A percentile compares a stretch with the other conserved stretches of the same genome.
Conservation (phyloP, 768 basidiomycete genomes). For the Polyporus arcularius region DNA sequence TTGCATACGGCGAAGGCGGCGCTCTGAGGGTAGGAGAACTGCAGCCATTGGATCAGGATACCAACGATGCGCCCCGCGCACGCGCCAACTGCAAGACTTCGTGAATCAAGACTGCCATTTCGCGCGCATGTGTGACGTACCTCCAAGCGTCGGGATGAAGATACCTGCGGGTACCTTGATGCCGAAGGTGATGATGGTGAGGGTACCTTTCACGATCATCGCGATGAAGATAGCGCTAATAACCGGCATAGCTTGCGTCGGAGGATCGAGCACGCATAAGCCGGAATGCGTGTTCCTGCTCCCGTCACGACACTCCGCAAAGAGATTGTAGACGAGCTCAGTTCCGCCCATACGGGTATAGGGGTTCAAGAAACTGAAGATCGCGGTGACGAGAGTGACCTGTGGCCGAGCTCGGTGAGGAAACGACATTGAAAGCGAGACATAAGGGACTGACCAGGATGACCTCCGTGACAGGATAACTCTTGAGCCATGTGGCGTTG, state of each 20-base stretch:
- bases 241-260: slow-evolving; percentile 59
- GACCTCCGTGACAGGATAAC: slow-evolving; percentile 83
- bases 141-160: slow-evolving; percentile 91
- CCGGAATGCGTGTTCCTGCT: slow-evolving; percentile 57
- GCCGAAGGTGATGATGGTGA: slow-evolving; percentile 91
- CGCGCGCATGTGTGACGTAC: slow-evolving; percentile 4
- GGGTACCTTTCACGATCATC: slow-evolving; percentile 74
- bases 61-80: slow-evolving; percentile 90
- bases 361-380: slow-evolving; percentile 83
- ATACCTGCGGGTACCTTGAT: slow-evolving; percentile 92
- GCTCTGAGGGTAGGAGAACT: slow-evolving; percentile 59
- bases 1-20: slow-evolving; percentile 67
- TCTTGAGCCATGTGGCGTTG: slow-evolving; percentile 76
- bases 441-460: slow-evolving; percentile 54
- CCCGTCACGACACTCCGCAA: slow-evolving; percentile 77
- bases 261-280: slow-evolving; percentile 71
- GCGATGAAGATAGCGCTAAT: slow-evolving; percentile 69
- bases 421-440: background rate
- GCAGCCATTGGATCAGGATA: slow-evolving; percentile 75
- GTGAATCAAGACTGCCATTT: background rate
- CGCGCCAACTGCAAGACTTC: slow-evolving; percentile 63
- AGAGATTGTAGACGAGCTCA: slow-evolving; percentile 90
- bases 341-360: slow-evolving; percentile 95
- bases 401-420: slow-evolving; percentile 30
- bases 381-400: slow-evolving; percentile 78